phyloP scores from a whole-genome alignment of 2,329 filamentous ascomycete genomes.

The Pseudocercospora musae region DNA sequence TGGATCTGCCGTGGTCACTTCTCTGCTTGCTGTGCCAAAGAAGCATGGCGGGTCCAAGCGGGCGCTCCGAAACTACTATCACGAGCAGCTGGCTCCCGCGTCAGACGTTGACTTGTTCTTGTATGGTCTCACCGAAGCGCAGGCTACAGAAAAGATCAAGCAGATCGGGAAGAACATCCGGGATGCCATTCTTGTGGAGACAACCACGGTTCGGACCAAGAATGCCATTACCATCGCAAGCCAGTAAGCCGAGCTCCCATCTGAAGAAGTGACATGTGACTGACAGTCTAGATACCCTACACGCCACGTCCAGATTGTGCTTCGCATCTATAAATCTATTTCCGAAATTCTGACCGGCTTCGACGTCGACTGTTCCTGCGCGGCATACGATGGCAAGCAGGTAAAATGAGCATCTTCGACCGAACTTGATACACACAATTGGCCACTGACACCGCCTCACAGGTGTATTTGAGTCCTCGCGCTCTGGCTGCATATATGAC shows the following conservation, averaged over 20 bases:
- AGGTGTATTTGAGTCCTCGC: constrained; percentile 71
- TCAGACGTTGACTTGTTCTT: constrained; percentile 86
- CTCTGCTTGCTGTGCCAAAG: constrained; percentile 62
- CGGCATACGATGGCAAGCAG: constrained; percentile 74
- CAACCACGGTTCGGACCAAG: constrained; percentile 79
- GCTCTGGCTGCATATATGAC: constrained; percentile 77
- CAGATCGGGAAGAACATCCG: constrained; percentile 72
- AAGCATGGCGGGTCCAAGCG: constrained; percentile 45
- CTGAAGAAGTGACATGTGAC: not conserved
- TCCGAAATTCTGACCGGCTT: constrained; percentile 85
- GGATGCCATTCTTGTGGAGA: constrained; percentile 76
- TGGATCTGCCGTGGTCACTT: constrained; percentile 77
- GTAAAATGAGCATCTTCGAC: not conserved
- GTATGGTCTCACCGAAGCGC: constrained; percentile 72
- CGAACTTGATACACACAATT: too few relatives aligned
- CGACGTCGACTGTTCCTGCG: constrained; percentile 80
- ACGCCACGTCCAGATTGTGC: constrained; percentile 80
- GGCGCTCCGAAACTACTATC: constrained; percentile 61
- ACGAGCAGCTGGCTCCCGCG: constrained; percentile 74
- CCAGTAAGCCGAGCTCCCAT: constrained; percentile 54
- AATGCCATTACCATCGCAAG: constrained; percentile 82
- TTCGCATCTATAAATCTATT: constrained; percentile 79
- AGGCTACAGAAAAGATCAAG: constrained; percentile 79
- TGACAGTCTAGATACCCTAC: constrained; percentile 50
- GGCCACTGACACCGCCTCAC: not conserved